Evolutionary conservation across 2,329 filamentous ascomycete species (phyloP), one percentile per base, ranked within the genome.

Genomic region (Pyricularia sp.): DNA sequence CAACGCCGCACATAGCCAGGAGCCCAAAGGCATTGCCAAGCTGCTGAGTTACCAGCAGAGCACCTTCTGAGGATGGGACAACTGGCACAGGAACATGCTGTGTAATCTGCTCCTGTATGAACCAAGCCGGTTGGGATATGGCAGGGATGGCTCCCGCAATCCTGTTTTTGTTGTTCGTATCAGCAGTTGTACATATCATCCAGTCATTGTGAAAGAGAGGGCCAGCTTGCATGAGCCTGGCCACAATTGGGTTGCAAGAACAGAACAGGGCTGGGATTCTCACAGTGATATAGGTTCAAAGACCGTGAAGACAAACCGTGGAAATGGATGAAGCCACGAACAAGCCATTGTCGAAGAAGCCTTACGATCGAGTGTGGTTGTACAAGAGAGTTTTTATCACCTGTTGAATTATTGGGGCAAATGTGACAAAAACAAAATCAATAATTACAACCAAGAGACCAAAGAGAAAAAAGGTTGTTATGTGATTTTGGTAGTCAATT

Each of bases 11-110:
- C 69, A 92, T 79, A 70, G 85, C 87, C 65, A 92, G 80, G 14
- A 92, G 81, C 0, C 89, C 83, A 73, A 92, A 92, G 25, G 88
- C 76, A 73, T 93, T 93, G 64, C 88, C 90, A 20, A 93, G 82
- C 78, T 93, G 89, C 73, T 86, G 82, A 64, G 88, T 85, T 31
- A 92, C 78, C n/a, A 89, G 80, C 61, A 84, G 81, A 71, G 82
- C 81, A 72, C 83, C 81, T 66, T 80, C 79, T 64, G 82, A 81
- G 31, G 78, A 75, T n/a, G 65, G 36, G 26, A 76, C 73, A 14
- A 79, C 68, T 11, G 77, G 73, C 64, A 76, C 73, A 30, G 77
- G 71, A 28, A 33, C 50, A 23, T 64, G 67, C 26, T 75, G 73
- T 6, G 85, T 83, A 58, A 88, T 81, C 75, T 92, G 90, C 73